Evolutionary conservation across 2,329 filamentous ascomycete species (phyloP).

Genomic region (Albifimbria verrucaria): DNA sequence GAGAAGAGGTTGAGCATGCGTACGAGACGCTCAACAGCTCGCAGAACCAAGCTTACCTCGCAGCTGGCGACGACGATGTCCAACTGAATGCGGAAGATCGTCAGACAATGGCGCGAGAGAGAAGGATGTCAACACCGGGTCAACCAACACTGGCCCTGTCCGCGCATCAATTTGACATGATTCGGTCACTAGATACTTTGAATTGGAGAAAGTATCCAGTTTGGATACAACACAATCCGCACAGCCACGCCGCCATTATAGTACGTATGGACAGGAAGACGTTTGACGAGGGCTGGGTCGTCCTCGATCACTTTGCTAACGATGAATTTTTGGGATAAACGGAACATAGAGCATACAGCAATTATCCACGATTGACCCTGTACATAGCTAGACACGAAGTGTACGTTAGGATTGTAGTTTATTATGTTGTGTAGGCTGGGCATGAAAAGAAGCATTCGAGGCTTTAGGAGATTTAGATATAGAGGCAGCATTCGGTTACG

Average conservation of each 20-base stretch:
- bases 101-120: slow-evolving; percentile 36
- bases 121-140: slow-evolving; percentile 38
- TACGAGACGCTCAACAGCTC: slow-evolving; percentile 70
- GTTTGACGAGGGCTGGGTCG: slow-evolving; percentile 74
- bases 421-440: no score
- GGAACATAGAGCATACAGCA: neutral
- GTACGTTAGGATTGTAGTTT: no score
- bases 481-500: no score
- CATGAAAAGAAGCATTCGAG: no score
- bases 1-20: slow-evolving; percentile 71
- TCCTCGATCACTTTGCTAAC: slow-evolving; percentile 77
- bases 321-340: slow-evolving; percentile 58
- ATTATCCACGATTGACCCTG: no score
- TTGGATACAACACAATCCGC: slow-evolving; percentile 72
- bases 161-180: slow-evolving; percentile 79
- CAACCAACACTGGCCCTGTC: slow-evolving; percentile 75
- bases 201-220: slow-evolving; percentile 65
- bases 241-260: slow-evolving; percentile 89
- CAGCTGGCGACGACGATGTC: slow-evolving; percentile 47
- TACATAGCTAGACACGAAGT: neutral
- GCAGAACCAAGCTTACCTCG: slow-evolving; percentile 69
- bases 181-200: slow-evolving; percentile 68
- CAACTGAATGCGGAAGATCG: slow-evolving; percentile 35
- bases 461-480: no score
- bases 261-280: slow-evolving; percentile 64